Percentiles rank a stretch among this genome's conserved stretches.
phyloP scores from a whole-genome alignment of 306 rosid species.

The Prunus salicina region DNA sequence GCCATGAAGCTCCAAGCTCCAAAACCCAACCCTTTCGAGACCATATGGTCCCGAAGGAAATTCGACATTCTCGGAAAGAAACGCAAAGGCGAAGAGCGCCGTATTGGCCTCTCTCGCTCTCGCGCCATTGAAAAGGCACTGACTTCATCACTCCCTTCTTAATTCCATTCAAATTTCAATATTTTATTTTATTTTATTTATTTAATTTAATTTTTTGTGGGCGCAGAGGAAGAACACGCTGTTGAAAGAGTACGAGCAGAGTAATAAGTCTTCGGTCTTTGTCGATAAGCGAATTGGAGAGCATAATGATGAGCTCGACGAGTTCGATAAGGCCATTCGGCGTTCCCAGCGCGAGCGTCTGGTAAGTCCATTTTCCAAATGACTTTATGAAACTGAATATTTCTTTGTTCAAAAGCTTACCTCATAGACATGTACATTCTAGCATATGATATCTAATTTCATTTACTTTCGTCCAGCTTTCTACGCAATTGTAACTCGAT shows the following conservation, averaged over 20 bases:
- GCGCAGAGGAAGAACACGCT: slow-evolving; percentile 77
- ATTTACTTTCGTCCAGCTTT: not conserved
- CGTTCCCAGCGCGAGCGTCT: slow-evolving; percentile 82
- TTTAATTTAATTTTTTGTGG: not conserved
- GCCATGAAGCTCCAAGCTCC: slow-evolving; percentile 69
- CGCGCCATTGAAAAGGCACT: slow-evolving; percentile 58
- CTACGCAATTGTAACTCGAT: not conserved
- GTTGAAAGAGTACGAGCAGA: slow-evolving; percentile 72
- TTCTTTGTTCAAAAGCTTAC: not conserved
- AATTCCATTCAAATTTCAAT: not conserved
- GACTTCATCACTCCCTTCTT: not conserved
- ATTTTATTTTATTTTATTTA: not conserved
- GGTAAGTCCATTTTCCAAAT: slow-evolving; percentile 29
- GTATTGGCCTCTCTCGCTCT: slow-evolving; percentile 76
- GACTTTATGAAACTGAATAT: not conserved
- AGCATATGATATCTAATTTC: not conserved
- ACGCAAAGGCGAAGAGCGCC: slow-evolving; percentile 79
- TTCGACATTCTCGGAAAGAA: slow-evolving; percentile 79
- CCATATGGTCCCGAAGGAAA: slow-evolving; percentile 72
- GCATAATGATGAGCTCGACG: slow-evolving; percentile 56
- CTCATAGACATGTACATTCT: not conserved
- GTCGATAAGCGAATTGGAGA: slow-evolving; percentile 85
- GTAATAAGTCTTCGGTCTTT: slow-evolving; percentile 58
- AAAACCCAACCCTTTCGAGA: slow-evolving; percentile 67
- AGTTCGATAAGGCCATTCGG: slow-evolving; percentile 75